Conservation (phyloP, 1,284 basidiomycete species). For the Cutaneotrichosporon cutaneum region DNA sequence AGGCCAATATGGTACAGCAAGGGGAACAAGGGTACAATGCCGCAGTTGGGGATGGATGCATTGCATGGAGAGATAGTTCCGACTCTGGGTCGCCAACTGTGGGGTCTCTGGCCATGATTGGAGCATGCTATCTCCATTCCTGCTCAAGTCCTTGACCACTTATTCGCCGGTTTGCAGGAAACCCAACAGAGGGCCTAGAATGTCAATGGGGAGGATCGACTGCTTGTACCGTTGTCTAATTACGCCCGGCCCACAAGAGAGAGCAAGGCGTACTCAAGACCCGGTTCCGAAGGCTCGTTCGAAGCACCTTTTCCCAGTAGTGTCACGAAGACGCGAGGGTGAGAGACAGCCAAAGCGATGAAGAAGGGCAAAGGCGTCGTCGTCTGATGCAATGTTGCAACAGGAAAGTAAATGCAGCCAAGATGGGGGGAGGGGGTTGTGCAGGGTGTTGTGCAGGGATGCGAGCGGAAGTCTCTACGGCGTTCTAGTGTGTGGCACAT, state of each 20-base stretch:
- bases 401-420: slow-evolving; percentile 3
- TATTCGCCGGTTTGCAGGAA: no score
- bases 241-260: slow-evolving; percentile 42
- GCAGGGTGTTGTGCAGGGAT: background rate
- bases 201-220: background rate
- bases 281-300: slow-evolving; percentile 23
- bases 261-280: slow-evolving; percentile 50
- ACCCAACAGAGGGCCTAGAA: no score
- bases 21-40: background rate
- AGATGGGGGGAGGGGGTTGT: no score
- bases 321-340: slow-evolving; percentile 18
- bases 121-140: no score
- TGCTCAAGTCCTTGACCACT: no score
- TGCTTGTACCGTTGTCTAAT: slow-evolving; percentile 44
- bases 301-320: slow-evolving; percentile 21
- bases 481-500: slow-evolving; percentile 3
- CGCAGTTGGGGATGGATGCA: background rate
- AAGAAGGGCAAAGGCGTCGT: slow-evolving; percentile 38
- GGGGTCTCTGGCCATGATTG: no score
- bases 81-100: no score
- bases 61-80: background rate
- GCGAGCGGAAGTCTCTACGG: background rate
- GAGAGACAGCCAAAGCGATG: slow-evolving; percentile 44
- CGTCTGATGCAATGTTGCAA: slow-evolving; percentile 35
- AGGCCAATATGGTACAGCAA: background rate